Base-by-base conservation (phyloP, 2,329 filamentous ascomycete genomes). In the Salinomyces thailandicus region DNA sequence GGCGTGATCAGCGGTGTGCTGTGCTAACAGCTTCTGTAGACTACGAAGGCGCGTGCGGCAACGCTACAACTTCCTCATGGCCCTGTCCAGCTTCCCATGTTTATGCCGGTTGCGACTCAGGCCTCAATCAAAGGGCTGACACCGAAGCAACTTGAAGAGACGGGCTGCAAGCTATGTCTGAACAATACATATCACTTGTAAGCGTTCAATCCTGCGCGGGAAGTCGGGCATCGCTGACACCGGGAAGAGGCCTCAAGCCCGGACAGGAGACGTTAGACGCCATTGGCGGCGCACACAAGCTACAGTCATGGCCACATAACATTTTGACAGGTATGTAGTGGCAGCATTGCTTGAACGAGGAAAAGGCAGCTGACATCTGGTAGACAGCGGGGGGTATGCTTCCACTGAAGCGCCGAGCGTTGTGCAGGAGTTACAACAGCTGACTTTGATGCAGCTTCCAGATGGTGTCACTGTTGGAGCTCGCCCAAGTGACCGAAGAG, bases 91-190 rank as follows among this genome's bases (percentile, higher is more conserved):
- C 74, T 96, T 18, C 91, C 93, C 5, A 78, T 96, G 40, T 98
- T 98, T 62, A 98, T 98, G 91, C 91, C 91, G 12, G 91, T 98
- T 29, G 91, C 91, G 18, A 98, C 91, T 1, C 91, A 98, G 62
- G 91, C 85, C 1, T 94, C 89, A 0, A 71, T 98, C 26, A 98
- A 98, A 59, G 91, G 91, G 29, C 54, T 98, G 38, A 96, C 91
- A 0, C 86, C 89, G 1, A 80, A 89, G 47, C 91, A 98, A 56
- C 70, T 98, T 2, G 87, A 91, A 52, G 79, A 85, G 36, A 93
- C 87, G 0, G 78, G 84, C 29, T 98, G 93, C 55, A 77, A 83
- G 40, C 66, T 98, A 28, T 98, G 91, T 60, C 67, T 98, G 46
- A 98, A 98, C 66, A 98, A 98, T 63, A 98, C 91, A 9, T 98